phyloP scores from a whole-genome alignment of 129 eudicot genomes.

The Scalesia atractyloides region DNA sequence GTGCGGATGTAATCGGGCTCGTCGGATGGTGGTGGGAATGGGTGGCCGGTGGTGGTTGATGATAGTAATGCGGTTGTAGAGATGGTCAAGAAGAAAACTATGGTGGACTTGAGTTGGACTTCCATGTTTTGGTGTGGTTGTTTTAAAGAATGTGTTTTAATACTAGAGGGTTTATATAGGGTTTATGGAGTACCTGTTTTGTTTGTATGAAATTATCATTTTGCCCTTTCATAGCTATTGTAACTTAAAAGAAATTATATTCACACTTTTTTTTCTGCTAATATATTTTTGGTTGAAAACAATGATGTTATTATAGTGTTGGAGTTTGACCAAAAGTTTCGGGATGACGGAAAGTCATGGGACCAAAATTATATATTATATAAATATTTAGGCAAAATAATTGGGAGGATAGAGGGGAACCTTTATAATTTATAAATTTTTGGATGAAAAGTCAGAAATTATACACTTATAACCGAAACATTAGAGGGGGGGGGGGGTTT shows the following conservation, averaged over 20 bases:
- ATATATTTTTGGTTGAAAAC: no score
- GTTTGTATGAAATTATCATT: background rate
- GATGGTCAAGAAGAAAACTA: conserved; percentile 7
- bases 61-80: conserved; percentile 1
- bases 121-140: conserved; percentile 10
- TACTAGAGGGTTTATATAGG: conserved; percentile 21
- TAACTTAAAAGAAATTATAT: background rate
- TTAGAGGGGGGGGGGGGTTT: no score
- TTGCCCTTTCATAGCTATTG: background rate
- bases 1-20: conserved; percentile 58
- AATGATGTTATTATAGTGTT: no score
- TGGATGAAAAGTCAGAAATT: no score
- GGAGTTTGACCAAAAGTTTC: no score
- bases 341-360: no score
- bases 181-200: background rate
- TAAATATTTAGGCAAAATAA: no score
- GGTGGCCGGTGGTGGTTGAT: conserved; percentile 32
- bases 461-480: no score
- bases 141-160: background rate
- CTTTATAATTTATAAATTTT: no score
- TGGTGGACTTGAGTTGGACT: conserved; percentile 11
- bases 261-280: no score
- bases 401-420: no score
- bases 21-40: conserved; percentile 15
- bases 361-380: no score